Evolutionary conservation across 257 asterid genomes (phyloP).

Genomic region (Phtheirospermum japonicum): DNA sequence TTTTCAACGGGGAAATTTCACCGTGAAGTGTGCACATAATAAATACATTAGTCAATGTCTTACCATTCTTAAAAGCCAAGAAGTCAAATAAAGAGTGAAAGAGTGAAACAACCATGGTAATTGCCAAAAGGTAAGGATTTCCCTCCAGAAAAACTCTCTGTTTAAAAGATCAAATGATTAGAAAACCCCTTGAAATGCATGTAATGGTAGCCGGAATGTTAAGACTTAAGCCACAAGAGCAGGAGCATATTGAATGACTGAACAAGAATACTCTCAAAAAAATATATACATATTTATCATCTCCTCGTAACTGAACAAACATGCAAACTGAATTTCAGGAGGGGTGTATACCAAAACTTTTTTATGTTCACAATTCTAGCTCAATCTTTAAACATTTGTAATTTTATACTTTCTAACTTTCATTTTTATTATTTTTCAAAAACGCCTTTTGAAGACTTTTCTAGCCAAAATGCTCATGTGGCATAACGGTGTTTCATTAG

Average conservation of each 20-base stretch:
- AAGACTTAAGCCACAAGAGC: neutral
- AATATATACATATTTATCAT: neutral
- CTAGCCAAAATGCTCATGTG: too few relatives aligned
- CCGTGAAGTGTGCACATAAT: constrained; percentile 1
- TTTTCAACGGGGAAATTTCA: constrained; percentile 21
- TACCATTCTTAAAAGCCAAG: constrained; percentile 97
- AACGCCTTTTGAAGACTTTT: too few relatives aligned
- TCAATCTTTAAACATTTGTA: too few relatives aligned
- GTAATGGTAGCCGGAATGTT: neutral
- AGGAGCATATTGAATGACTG: constrained; percentile 12
- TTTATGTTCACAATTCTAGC: too few relatives aligned
- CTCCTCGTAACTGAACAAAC: constrained; percentile 6
- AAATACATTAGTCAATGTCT: constrained; percentile 10
- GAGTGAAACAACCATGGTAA: constrained; percentile 87
- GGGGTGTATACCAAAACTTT: neutral
- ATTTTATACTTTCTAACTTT: too few relatives aligned
- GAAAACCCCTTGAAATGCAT: constrained; percentile 25
- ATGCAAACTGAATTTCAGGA: constrained; percentile 6
- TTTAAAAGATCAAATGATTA: constrained; percentile 32
- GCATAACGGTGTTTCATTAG: too few relatives aligned
- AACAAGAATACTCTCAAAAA: neutral
- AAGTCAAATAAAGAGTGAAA: constrained; percentile 90
- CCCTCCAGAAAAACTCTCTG: constrained; percentile 99
- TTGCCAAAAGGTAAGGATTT: constrained; percentile 80
- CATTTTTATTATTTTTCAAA: too few relatives aligned